Percentiles rank a stretch among this genome's conserved stretches.
These are phyloP conservation scores for Pseudogymnoascus sp. DNA, from an alignment of 2,329 filamentous ascomycete genomes.

Conservation along the genomic window DNA sequence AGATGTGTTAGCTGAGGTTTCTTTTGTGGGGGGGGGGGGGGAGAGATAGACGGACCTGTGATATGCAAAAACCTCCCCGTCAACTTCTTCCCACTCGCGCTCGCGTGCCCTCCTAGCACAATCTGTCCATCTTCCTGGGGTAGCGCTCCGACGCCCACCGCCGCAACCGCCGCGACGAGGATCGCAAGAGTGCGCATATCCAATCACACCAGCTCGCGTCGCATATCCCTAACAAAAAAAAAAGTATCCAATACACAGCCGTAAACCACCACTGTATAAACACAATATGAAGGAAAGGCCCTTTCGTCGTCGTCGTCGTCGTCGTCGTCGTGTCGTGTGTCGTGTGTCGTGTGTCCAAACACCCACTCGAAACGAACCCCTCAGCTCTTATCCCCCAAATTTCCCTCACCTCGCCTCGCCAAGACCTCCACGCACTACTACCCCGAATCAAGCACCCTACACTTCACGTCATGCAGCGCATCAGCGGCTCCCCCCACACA, in stretches of 20 bases:
- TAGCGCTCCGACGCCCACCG: background rate
- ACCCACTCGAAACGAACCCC: too few species aligned
- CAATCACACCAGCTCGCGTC: background rate
- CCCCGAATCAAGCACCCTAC: background rate
- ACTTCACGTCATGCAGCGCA: background rate
- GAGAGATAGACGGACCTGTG: slow-evolving; percentile 49
- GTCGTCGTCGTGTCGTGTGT: too few species aligned
- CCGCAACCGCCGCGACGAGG: background rate
- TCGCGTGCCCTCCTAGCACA: background rate
- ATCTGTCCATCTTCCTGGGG: background rate
- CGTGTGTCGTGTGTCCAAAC: too few species aligned
- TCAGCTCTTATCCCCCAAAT: background rate
- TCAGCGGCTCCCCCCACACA: background rate
- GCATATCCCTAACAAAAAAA: background rate
- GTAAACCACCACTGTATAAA: too few species aligned
- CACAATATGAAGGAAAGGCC: too few species aligned
- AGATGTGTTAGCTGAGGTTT: background rate
- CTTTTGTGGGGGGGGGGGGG: slow-evolving; percentile 2
- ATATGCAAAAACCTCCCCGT: slow-evolving; percentile 79
- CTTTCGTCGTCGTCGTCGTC: background rate
- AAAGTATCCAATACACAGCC: too few species aligned
- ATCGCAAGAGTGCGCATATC: background rate
- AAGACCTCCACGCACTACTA: background rate
- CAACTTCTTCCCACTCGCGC: slow-evolving; percentile 31
- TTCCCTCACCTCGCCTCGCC: background rate